Conservation (phyloP, 768 basidiomycete genomes). For the Dioszegia hungarica region DNA sequence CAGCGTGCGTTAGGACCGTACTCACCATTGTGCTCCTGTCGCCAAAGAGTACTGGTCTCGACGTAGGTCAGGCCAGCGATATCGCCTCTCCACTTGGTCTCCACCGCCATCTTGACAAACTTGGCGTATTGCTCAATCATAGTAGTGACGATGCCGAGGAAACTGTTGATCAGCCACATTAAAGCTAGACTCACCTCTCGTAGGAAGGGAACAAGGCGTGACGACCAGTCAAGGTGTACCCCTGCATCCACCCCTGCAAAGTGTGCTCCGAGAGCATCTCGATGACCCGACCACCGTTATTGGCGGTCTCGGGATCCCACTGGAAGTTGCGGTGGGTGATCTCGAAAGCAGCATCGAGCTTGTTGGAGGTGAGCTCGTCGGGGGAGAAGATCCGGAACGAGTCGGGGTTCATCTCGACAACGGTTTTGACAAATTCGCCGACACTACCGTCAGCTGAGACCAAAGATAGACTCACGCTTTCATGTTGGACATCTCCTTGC, state of each 20-base stretch:
- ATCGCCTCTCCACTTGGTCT: conserved; percentile 62
- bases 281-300: conserved; percentile 70
- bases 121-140: conserved; percentile 73
- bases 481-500: conserved; percentile 69
- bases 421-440: conserved; percentile 49
- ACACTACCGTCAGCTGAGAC: conserved; percentile 24
- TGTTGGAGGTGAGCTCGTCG: conserved; percentile 81
- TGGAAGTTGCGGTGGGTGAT: conserved; percentile 66
- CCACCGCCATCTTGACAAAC: conserved; percentile 71
- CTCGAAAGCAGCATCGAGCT: conserved; percentile 74
- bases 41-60: conserved; percentile 76
- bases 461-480: conserved; percentile 51
- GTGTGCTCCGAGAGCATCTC: conserved; percentile 62
- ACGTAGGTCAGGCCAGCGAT: conserved; percentile 56
- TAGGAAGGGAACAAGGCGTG: conserved; percentile 78
- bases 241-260: conserved; percentile 65
- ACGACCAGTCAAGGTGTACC: conserved; percentile 80
- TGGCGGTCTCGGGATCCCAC: conserved; percentile 66
- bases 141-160: conserved; percentile 81
- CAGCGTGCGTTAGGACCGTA: background rate
- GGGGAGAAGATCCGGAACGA: conserved; percentile 86
- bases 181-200: conserved; percentile 55
- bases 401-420: conserved; percentile 63
- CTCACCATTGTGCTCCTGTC: conserved; percentile 65
- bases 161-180: conserved; percentile 43